Evolutionary conservation across 768 basidiomycete species (phyloP), one percentile per base, ranked within the genome.

Genomic region (Leccinellum rugosiceps): DNA sequence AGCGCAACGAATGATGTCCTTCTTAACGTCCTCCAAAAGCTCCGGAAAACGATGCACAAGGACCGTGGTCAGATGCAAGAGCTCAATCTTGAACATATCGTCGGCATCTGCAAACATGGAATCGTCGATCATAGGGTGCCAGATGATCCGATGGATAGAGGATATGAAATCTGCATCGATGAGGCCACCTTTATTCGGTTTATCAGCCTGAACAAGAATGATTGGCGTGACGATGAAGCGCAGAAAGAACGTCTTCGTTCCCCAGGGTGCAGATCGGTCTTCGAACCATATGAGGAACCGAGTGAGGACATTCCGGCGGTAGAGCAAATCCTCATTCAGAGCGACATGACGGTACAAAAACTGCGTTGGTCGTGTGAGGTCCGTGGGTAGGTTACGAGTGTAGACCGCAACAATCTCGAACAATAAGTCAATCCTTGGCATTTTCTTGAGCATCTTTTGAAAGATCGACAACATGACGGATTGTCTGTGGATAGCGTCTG

Each of bases 1-100:
- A 19, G 93, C 92, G 56, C 90, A 89, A 70, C 89, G 91, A 76
- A 98, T 94, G 63, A 98, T 86, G 58, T 95, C 92, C 70, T 94
- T 98, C 72, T 90, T 85, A 35, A 83, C 84, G 46, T 92, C 88
- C 57, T 84, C 84, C 44, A 97, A 78, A n/a, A 92, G 72, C n/a
- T 83, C 76, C 2, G 87, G 81, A 62, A 92, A 94, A 65, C 88
- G 80, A 58, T 95, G 90, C 4, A 98, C 88, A 58, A 99, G 80
- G 32, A 93, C 78, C 0, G 89, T 93, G 6, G 95, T 94, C 67
- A 98, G 76, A 64, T 95, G 88, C 41, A 98, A 78, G 17, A 97
- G 79, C 72, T 98, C 97, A 58, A 98, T 90, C 65, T 88, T 88
- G 72, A 95, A 89, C 60, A 84, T 80, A 67, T 98, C 96, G 57